These are phyloP conservation scores for Thuja plicata DNA, from an alignment of 83 land plant species.

Conservation along the genomic window DNA sequence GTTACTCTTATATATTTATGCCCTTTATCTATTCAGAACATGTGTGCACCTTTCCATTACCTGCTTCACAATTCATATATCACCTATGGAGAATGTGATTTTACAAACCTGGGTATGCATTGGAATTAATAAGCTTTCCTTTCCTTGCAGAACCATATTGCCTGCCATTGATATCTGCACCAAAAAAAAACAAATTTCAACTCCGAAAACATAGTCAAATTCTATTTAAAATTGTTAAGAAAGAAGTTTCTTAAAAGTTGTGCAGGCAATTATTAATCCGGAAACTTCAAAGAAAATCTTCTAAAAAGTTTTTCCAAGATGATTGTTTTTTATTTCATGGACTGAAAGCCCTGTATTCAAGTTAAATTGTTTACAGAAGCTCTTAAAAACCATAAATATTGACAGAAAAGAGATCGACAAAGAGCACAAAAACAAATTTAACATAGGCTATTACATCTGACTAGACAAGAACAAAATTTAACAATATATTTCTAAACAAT, in stretches of 20 bases:
- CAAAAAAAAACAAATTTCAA: neutral
- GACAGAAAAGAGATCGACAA: neutral
- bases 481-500: neutral
- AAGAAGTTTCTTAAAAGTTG: no score
- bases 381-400: neutral
- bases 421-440: neutral
- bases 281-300: no score
- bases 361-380: neutral
- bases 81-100: neutral
- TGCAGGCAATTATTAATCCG: no score
- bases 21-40: neutral
- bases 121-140: slow-evolving; percentile 12
- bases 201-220: neutral
- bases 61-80: neutral
- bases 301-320: no score
- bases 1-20: neutral
- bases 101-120: neutral
- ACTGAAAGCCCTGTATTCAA: no score
- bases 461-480: neutral
- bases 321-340: no score
- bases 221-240: neutral
- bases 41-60: neutral
- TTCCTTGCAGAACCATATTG: slow-evolving; percentile 1
- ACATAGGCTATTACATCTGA: neutral
- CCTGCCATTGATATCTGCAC: neutral